Percentiles rank a stretch among this genome's conserved stretches.
phyloP scores from a whole-genome alignment of 495 filamentous ascomycete species.

The Penicillium lagena region DNA sequence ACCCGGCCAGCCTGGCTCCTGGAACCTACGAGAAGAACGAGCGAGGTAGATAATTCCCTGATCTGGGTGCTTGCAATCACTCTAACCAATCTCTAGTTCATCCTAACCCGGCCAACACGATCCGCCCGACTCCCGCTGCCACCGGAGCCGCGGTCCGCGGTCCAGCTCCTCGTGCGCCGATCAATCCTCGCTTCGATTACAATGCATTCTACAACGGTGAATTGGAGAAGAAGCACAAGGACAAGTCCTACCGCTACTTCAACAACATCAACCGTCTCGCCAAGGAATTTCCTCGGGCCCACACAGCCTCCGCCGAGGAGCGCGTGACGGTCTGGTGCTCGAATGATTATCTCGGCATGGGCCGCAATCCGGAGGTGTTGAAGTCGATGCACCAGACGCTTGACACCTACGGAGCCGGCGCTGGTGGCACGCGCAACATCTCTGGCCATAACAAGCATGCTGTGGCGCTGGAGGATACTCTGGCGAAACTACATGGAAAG shows the following conservation, averaged over 20 bases:
- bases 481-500: constrained; percentile 88
- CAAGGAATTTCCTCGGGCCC: constrained; percentile 90
- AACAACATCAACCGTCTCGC: constrained; percentile 99
- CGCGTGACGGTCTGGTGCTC: constrained; percentile 98
- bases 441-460: constrained; percentile 97
- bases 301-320: constrained; percentile 78
- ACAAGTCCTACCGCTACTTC: constrained; percentile 99
- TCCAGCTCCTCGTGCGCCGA: constrained; percentile 37
- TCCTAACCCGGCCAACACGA: constrained; percentile 15
- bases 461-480: constrained; percentile 70
- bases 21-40: constrained; percentile 54
- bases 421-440: constrained; percentile 94
- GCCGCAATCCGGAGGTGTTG: constrained; percentile 79
- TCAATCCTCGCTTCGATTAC: constrained; percentile 70
- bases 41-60: constrained; percentile 39
- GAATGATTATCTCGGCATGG: constrained; percentile 98
- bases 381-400: constrained; percentile 91
- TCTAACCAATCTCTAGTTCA: constrained; percentile 14
- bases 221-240: constrained; percentile 97
- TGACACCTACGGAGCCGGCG: constrained; percentile 90
- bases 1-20: constrained; percentile 67
- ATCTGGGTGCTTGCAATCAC: neutral
- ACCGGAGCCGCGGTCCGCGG: constrained; percentile 23
- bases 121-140: constrained; percentile 13
- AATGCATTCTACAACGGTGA: constrained; percentile 82